phyloP scores from a whole-genome alignment of 2,329 filamentous ascomycete genomes.

The Beauveria sp. region DNA sequence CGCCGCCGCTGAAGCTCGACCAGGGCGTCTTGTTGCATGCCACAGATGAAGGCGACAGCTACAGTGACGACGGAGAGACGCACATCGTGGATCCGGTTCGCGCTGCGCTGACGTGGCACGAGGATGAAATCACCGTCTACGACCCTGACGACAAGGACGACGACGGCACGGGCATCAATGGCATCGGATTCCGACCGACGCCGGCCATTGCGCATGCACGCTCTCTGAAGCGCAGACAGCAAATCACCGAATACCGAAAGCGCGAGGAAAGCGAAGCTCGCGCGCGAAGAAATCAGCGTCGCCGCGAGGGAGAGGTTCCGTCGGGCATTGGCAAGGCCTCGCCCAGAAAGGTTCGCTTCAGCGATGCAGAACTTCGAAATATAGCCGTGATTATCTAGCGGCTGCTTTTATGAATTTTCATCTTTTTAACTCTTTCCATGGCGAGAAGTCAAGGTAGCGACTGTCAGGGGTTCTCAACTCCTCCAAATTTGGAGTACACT shows the following conservation, averaged over 20 bases:
- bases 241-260: slow-evolving; percentile 55
- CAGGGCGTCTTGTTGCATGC: slow-evolving; percentile 13
- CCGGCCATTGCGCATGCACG: slow-evolving; percentile 52
- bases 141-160: slow-evolving; percentile 58
- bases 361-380: slow-evolving; percentile 29
- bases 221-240: slow-evolving; percentile 48
- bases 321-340: slow-evolving; percentile 21
- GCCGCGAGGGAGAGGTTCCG: slow-evolving; percentile 28
- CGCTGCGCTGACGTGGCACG: slow-evolving; percentile 58
- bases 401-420: background rate
- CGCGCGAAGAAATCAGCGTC: slow-evolving; percentile 44
- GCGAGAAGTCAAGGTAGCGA: background rate
- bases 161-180: slow-evolving; percentile 60
- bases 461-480: background rate
- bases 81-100: slow-evolving; percentile 45
- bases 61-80: slow-evolving; percentile 23
- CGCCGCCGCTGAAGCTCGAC: slow-evolving; percentile 29
- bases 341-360: slow-evolving; percentile 32
- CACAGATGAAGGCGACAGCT: slow-evolving; percentile 13
- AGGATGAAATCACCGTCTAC: slow-evolving; percentile 61
- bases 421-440: background rate
- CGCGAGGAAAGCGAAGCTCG: slow-evolving; percentile 55
- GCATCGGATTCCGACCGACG: slow-evolving; percentile 59
- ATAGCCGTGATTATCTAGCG: slow-evolving; percentile 24
- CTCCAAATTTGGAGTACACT: background rate